phyloP scores from a whole-genome alignment of 202 grass and related monocot genomes.

The Panicum hallii region DNA sequence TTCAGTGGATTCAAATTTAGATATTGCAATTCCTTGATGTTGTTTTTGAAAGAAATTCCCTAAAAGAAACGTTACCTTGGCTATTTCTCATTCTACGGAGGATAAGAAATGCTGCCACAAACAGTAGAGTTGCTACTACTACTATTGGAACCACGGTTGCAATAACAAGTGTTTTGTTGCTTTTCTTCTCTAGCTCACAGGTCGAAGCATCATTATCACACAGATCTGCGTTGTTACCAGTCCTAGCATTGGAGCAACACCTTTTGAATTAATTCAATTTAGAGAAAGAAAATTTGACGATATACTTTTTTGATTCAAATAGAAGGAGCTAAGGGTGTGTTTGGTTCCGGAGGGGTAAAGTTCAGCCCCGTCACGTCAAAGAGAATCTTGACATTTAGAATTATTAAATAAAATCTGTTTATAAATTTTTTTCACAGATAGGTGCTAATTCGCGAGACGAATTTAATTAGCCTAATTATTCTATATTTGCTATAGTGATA shows the following conservation, averaged over 20 bases:
- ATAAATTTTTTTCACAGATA: too few relatives aligned
- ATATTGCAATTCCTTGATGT: background rate
- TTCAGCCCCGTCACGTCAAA: too few relatives aligned
- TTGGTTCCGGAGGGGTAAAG: too few relatives aligned
- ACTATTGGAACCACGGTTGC: constrained; percentile 45
- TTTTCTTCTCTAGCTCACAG: constrained; percentile 28
- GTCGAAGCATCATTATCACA: constrained; percentile 45
- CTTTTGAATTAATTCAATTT: constrained; percentile 12
- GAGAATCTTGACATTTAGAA: too few relatives aligned
- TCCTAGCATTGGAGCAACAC: constrained; percentile 41
- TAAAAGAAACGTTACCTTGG: constrained; percentile 49
- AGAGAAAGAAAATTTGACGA: background rate
- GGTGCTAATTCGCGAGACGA: too few relatives aligned
- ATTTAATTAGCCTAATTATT: too few relatives aligned
- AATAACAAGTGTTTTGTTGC: constrained; percentile 39
- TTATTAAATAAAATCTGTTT: too few relatives aligned
- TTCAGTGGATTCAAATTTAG: background rate
- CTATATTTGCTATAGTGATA: too few relatives aligned
- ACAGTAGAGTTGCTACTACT: constrained; percentile 44
- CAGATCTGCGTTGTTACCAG: constrained; percentile 57
- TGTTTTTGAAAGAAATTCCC: background rate
- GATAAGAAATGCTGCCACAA: constrained; percentile 41
- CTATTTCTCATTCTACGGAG: constrained; percentile 40
- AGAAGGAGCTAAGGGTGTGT: too few relatives aligned
- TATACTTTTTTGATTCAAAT: background rate